A percentile compares a stretch with the other conserved stretches of the same genome.
These are phyloP conservation scores for Colletotrichum euphorbiae DNA, from an alignment of 2,329 filamentous ascomycete species.

Conservation along the genomic window DNA sequence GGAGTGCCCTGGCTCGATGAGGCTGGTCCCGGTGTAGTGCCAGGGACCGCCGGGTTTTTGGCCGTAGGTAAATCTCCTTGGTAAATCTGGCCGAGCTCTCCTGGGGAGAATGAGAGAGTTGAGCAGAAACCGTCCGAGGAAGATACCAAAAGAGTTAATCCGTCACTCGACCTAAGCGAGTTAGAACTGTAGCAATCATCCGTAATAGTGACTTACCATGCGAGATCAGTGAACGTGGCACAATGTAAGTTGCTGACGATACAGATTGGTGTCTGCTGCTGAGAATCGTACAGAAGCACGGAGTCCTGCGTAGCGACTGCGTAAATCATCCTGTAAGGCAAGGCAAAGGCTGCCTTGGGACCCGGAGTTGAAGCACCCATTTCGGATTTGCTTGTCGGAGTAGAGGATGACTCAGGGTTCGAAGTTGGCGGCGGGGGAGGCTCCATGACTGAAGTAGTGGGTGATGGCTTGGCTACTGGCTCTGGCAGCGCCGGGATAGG, in stretches of 20 bases:
- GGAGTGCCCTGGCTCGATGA: constrained; percentile 75
- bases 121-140: constrained; percentile 99
- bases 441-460: constrained; percentile 77
- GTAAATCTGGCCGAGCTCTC: constrained; percentile 87
- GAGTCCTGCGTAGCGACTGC: constrained; percentile 97
- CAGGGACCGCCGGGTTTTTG: constrained; percentile 54
- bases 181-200: not conserved
- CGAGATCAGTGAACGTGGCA: constrained; percentile 95
- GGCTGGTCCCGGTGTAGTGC: constrained; percentile 44
- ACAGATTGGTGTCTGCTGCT: constrained; percentile 93
- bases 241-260: constrained; percentile 97
- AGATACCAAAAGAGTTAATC: constrained; percentile 81
- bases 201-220: constrained; percentile 77
- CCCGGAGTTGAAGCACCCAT: constrained; percentile 64
- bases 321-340: constrained; percentile 95
- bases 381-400: constrained; percentile 52
- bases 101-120: constrained; percentile 82
- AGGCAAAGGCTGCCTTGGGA: constrained; percentile 78
- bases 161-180: constrained; percentile 59
- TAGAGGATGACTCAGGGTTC: constrained; percentile 54
- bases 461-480: constrained; percentile 74
- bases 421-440: constrained; percentile 77
- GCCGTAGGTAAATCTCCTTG: constrained; percentile 71
- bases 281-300: constrained; percentile 94
- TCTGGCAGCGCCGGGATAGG: constrained; percentile 87